These are phyloP conservation scores for Taxillus chinensis DNA, from an alignment of 164 flowering plant genomes.

Conservation along the genomic window DNA sequence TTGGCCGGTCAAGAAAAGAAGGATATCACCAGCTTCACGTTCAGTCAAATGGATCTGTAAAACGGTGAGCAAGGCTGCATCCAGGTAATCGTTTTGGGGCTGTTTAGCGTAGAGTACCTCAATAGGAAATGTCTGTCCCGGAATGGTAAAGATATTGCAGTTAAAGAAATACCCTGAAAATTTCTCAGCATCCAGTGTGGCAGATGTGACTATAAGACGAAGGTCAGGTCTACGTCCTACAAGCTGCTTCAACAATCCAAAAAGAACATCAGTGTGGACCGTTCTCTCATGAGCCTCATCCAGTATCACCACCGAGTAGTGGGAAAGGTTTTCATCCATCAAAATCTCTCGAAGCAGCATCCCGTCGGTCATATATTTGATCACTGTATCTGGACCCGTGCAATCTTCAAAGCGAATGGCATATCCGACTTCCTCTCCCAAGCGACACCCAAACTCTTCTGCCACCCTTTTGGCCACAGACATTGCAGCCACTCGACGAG, in stretches of 20 bases:
- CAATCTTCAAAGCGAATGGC: constrained; percentile 13
- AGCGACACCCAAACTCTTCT: constrained; percentile 7
- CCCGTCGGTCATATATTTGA: background rate
- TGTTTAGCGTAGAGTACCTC: background rate
- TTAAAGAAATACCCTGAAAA: constrained; percentile 2
- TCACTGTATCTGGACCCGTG: constrained; percentile 5
- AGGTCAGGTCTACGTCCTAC: constrained; percentile 7
- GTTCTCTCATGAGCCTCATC: constrained; percentile 16
- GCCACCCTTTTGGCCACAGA: constrained; percentile 10
- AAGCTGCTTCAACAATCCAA: constrained; percentile 11
- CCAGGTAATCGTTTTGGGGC: background rate
- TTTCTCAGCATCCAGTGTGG: constrained; percentile 13
- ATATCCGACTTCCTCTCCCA: constrained; percentile 14
- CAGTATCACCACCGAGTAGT: constrained; percentile 9
- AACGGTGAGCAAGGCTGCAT: background rate
- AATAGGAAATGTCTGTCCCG: background rate
- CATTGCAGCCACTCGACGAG: constrained; percentile 13
- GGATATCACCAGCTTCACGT: background rate
- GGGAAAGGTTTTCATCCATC: constrained; percentile 7
- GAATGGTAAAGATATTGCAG: too few relatives aligned
- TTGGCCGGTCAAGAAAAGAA: background rate
- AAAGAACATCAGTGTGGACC: constrained; percentile 9
- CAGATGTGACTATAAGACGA: constrained; percentile 13
- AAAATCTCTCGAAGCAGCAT: background rate
- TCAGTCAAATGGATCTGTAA: background rate